Evolutionary conservation across 2,329 filamentous ascomycete genomes (phyloP).

Genomic region (Epichloe baconii): DNA sequence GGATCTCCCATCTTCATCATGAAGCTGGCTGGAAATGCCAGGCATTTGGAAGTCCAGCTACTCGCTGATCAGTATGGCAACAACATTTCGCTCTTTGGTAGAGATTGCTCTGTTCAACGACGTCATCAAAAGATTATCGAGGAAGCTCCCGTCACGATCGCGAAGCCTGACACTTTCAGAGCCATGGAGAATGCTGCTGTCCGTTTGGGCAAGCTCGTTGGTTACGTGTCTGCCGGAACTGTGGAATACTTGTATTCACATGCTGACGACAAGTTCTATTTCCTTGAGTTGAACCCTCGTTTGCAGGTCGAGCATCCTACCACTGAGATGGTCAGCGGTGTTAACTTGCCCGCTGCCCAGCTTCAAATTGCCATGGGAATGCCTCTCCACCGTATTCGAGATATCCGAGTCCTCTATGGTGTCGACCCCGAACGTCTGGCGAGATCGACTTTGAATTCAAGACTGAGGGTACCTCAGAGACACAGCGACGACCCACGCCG

Average conservation of each 20-base stretch:
- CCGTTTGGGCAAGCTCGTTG: constrained; percentile 82
- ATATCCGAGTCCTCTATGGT: constrained; percentile 92
- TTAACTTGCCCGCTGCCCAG: constrained; percentile 93
- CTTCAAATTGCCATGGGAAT: constrained; percentile 99
- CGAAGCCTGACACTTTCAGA: constrained; percentile 77
- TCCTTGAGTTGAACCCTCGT: constrained; percentile 95
- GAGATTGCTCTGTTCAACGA: constrained; percentile 97
- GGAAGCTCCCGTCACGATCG: constrained; percentile 94
- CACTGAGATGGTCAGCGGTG: constrained; percentile 97
- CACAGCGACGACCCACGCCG: constrained; percentile 78
- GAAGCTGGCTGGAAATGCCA: constrained; percentile 93
- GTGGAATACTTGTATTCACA: constrained; percentile 99
- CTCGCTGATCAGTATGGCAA: constrained; percentile 98
- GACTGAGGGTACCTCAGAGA: constrained; percentile 66
- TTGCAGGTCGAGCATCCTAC: constrained; percentile 99
- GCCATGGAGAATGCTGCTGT: constrained; percentile 96
- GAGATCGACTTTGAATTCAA: constrained; percentile 97
- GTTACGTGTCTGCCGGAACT: constrained; percentile 96
- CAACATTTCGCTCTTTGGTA: constrained; percentile 96
- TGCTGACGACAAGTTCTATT: constrained; percentile 97
- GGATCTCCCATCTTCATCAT: constrained; percentile 99
- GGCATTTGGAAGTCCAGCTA: constrained; percentile 94
- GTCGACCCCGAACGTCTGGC: constrained; percentile 72
- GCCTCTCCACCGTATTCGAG: constrained; percentile 84
- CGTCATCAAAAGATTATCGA: constrained; percentile 99